Evolutionary conservation across 192 early-diverging fungal species (phyloP).

Genomic region (Chytriomyces confervae): DNA sequence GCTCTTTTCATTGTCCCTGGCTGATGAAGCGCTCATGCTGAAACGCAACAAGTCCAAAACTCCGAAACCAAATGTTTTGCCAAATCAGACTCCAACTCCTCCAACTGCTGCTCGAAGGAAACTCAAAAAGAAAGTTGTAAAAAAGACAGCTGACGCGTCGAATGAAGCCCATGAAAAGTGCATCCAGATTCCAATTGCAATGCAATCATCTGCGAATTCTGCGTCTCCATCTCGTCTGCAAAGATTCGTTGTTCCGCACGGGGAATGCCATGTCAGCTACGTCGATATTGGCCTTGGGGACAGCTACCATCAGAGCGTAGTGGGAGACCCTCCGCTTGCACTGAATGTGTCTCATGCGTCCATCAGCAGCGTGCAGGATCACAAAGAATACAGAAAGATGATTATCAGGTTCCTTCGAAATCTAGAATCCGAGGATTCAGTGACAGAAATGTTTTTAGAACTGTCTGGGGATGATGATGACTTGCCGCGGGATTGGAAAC

Average conservation of each 20-base stretch:
- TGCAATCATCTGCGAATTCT: neutral
- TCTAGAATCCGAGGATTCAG: conserved; percentile 11
- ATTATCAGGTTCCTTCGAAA: conserved; percentile 21
- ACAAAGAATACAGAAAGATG: neutral
- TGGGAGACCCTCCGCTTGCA: neutral
- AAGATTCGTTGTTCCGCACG: neutral
- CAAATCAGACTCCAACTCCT: too few species aligned
- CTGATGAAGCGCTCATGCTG: too few species aligned
- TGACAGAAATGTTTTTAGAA: conserved; percentile 12
- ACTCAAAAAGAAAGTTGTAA: conserved; percentile 13
- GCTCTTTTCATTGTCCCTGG: neutral
- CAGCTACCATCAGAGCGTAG: neutral
- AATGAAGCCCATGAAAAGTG: neutral
- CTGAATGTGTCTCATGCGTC: neutral
- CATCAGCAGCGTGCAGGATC: conserved; percentile 11
- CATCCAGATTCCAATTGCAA: conserved; percentile 2
- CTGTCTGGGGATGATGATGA: neutral
- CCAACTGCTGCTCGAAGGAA: neutral
- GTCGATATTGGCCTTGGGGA: neutral
- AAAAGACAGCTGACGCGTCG: conserved; percentile 6
- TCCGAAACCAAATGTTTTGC: neutral
- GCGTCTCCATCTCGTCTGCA: neutral
- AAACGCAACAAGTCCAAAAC: neutral
- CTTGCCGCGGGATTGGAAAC: conserved; percentile 17
- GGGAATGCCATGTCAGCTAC: conserved; percentile 4